Evolutionary conservation across 441 rosid genomes (phyloP).

Genomic region (Syzygium malaccense): DNA sequence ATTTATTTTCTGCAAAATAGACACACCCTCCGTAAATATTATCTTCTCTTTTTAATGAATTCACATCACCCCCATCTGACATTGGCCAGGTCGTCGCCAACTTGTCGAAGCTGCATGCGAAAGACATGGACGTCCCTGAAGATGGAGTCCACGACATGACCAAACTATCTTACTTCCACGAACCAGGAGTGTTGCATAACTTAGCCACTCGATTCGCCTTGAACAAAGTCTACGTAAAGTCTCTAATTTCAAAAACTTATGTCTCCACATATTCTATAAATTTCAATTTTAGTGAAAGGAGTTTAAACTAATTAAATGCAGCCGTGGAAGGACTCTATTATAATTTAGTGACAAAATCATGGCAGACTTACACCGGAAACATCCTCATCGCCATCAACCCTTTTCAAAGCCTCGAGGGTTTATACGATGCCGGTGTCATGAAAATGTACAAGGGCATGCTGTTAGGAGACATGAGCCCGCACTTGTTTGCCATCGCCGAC

Average conservation of each 20-base stretch:
- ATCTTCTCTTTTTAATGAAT: not conserved
- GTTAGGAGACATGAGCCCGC: conserved; percentile 55
- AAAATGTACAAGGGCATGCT: conserved; percentile 54
- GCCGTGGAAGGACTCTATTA: conserved; percentile 24
- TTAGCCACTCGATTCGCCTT: conserved; percentile 52
- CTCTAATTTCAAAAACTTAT: not conserved
- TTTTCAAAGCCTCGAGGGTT: conserved; percentile 58
- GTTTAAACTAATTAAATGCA: conserved; percentile 14
- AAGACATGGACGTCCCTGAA: conserved; percentile 54
- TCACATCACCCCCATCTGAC: not conserved
- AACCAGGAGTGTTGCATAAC: conserved; percentile 79
- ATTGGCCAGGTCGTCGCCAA: conserved; percentile 43
- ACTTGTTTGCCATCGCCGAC: conserved; percentile 85
- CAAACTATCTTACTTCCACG: conserved; percentile 65
- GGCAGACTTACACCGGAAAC: conserved; percentile 86
- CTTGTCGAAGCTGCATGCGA: conserved; percentile 49
- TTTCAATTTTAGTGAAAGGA: conserved; percentile 16
- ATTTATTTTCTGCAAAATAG: not conserved
- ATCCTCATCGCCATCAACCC: conserved; percentile 95
- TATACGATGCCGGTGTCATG: conserved; percentile 51
- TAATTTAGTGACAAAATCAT: conserved; percentile 36
- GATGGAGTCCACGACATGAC: conserved; percentile 97
- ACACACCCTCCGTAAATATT: not conserved
- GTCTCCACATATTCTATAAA: not conserved
- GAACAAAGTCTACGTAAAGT: conserved; percentile 74